Percentiles rank a stretch among this genome's conserved stretches.
Conservation (phyloP, 495 filamentous ascomycete genomes). For the Chaetomium tenue region DNA sequence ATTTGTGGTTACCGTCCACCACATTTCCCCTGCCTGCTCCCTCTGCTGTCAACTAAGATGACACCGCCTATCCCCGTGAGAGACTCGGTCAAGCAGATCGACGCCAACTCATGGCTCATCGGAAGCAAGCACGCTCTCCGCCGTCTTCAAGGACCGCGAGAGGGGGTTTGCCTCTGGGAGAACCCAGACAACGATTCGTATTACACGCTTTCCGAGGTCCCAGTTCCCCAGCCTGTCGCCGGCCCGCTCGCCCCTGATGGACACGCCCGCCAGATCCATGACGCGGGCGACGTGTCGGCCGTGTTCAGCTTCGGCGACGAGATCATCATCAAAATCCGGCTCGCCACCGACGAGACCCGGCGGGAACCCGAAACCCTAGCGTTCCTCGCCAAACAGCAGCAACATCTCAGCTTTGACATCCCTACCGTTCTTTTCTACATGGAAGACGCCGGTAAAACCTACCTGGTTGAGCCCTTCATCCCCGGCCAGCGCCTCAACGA, state of each 20-base stretch:
- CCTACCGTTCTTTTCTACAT: conserved; percentile 10
- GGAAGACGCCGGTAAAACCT: conserved; percentile 7
- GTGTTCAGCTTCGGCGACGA: conserved; percentile 12
- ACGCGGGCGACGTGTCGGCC: conserved; percentile 13
- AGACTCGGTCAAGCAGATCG: conserved; percentile 14
- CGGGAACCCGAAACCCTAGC: conserved; percentile 7
- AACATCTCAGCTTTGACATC: conserved; percentile 12
- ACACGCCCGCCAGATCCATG: conserved; percentile 16
- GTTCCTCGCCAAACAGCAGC: background rate
- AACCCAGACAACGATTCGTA: background rate
- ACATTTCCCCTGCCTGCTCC: background rate
- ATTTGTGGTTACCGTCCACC: too few relatives aligned
- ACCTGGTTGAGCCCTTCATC: background rate
- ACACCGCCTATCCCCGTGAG: background rate
- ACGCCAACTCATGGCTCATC: conserved; percentile 11
- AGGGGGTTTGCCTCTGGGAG: conserved; percentile 3
- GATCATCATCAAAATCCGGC: conserved; percentile 14
- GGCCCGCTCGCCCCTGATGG: conserved; percentile 8
- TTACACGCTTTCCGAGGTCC: conserved; percentile 1
- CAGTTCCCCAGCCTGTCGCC: background rate
- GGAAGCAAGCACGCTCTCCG: conserved; percentile 12
- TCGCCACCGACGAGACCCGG: conserved; percentile 5
- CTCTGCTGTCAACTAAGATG: background rate
- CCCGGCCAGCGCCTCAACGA: conserved; percentile 13
- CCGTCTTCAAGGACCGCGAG: background rate